Evolutionary conservation across 163 green algal species (phyloP).

Genomic region (Chlamydomonas reinhardtii): DNA sequence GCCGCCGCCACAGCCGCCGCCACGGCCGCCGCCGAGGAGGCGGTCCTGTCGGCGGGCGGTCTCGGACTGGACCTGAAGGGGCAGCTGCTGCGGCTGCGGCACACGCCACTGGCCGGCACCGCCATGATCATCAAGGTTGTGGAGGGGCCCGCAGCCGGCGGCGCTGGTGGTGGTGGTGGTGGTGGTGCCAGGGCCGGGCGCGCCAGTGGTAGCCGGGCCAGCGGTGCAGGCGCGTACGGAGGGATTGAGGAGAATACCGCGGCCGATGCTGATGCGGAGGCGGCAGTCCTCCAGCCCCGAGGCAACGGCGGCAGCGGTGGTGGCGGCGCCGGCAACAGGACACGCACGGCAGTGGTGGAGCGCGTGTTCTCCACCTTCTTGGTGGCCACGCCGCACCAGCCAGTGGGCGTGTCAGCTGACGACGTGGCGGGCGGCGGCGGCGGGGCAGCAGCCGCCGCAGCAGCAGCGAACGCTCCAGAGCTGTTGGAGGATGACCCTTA

Average conservation of each 20-base stretch:
- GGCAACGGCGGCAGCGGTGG: not conserved
- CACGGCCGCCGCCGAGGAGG: not conserved
- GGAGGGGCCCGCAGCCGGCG: not conserved
- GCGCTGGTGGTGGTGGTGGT: not conserved
- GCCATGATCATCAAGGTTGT: conserved; percentile 34
- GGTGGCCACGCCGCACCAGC: conserved; percentile 1
- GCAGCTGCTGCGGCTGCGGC: conserved; percentile 14
- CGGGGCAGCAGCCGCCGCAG: too few species aligned
- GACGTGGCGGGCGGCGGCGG: too few species aligned
- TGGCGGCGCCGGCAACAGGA: not conserved
- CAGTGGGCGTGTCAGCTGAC: too few species aligned
- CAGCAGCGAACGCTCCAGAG: too few species aligned
- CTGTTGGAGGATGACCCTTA: too few species aligned
- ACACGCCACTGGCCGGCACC: not conserved
- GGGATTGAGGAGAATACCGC: too few species aligned
- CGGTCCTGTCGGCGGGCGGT: conserved; percentile 13
- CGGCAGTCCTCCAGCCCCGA: too few species aligned
- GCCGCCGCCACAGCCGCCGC: not conserved
- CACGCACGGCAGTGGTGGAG: conserved; percentile 2
- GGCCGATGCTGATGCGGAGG: not conserved
- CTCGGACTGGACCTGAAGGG: conserved; percentile 49
- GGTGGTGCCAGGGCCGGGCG: not conserved
- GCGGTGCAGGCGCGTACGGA: too few species aligned
- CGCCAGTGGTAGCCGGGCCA: too few species aligned
- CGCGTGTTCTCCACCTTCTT: conserved; percentile 9